Evolutionary conservation across 441 rosid species (phyloP).

Genomic region (Codiaeum variegatum): DNA sequence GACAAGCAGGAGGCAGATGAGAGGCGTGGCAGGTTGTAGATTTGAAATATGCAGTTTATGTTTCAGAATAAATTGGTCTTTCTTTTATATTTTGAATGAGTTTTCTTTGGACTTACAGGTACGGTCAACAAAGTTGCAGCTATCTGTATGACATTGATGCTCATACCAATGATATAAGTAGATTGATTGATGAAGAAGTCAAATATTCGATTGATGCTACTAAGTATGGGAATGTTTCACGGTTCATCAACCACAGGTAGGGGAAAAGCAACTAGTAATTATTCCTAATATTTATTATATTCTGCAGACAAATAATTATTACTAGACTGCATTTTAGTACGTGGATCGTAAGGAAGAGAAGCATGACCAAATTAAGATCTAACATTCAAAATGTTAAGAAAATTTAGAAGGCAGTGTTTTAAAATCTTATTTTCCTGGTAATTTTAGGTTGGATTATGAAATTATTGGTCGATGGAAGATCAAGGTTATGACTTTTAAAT

Average conservation of each 20-base stretch:
- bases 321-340: not conserved
- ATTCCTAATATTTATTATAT: not conserved
- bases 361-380: not conserved
- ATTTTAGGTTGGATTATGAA: not conserved
- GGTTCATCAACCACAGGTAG: slow-evolving; percentile 97
- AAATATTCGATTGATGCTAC: slow-evolving; percentile 75
- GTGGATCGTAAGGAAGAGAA: not conserved
- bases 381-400: not conserved
- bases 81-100: slow-evolving; percentile 12
- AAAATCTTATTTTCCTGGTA: not conserved
- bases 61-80: slow-evolving; percentile 5
- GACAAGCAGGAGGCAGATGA: slow-evolving; percentile 64
- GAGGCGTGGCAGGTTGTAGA: slow-evolving; percentile 61
- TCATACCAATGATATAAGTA: slow-evolving; percentile 72
- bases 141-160: slow-evolving; percentile 62
- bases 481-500: not conserved
- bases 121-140: slow-evolving; percentile 53
- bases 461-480: not conserved
- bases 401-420: not conserved
- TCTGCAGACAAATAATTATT: not conserved
- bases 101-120: slow-evolving; percentile 41
- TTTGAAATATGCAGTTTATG: slow-evolving; percentile 14
- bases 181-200: slow-evolving; percentile 64
- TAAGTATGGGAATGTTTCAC: slow-evolving; percentile 71
- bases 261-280: slow-evolving; percentile 12